A percentile compares a stretch with the other conserved stretches of the same genome.
Conservation (phyloP, 2,329 filamentous ascomycete genomes). For the Phaeosphaeriaceae sp. region DNA sequence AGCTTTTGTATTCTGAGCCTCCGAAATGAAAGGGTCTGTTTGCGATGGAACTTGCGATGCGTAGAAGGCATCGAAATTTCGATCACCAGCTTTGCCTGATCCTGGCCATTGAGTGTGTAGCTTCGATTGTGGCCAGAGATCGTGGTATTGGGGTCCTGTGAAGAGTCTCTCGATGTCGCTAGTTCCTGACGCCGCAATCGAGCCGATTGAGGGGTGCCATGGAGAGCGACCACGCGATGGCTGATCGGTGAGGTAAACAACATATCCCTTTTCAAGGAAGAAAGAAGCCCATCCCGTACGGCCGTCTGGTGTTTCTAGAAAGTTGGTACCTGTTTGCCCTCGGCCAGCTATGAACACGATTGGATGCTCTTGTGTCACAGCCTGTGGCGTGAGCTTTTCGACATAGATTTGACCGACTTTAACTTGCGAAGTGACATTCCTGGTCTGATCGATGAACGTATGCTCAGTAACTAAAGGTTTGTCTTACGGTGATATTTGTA, state of each 20-base stretch:
- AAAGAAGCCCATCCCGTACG: conserved; percentile 57
- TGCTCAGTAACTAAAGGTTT: not conserved
- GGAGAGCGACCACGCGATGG: conserved; percentile 55
- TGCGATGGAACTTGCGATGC: conserved; percentile 52
- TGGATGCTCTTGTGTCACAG: conserved; percentile 15
- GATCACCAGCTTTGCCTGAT: conserved; percentile 50
- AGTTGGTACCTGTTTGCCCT: conserved; percentile 41
- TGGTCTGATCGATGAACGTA: conserved; percentile 3
- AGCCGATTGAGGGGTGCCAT: conserved; percentile 46
- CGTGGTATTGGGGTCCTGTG: conserved; percentile 45
- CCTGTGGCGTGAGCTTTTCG: conserved; percentile 31
- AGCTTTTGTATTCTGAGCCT: conserved; percentile 46
- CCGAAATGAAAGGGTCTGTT: conserved; percentile 31
- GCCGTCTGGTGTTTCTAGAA: conserved; percentile 57
- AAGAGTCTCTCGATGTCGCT: conserved; percentile 33
- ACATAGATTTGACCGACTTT: conserved; percentile 28
- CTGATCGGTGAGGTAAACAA: conserved; percentile 58
- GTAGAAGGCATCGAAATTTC: conserved; percentile 58
- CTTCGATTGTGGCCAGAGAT: conserved; percentile 51
- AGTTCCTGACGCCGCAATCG: conserved; percentile 17
- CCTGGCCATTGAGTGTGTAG: conserved; percentile 55
- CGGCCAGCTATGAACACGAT: conserved; percentile 40
- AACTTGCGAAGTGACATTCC: conserved; percentile 12
- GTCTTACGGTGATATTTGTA: conserved; percentile 18
- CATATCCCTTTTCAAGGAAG: conserved; percentile 56